Conservation (phyloP, 1,284 basidiomycete genomes). For the Singerocomus rubriflavus region DNA sequence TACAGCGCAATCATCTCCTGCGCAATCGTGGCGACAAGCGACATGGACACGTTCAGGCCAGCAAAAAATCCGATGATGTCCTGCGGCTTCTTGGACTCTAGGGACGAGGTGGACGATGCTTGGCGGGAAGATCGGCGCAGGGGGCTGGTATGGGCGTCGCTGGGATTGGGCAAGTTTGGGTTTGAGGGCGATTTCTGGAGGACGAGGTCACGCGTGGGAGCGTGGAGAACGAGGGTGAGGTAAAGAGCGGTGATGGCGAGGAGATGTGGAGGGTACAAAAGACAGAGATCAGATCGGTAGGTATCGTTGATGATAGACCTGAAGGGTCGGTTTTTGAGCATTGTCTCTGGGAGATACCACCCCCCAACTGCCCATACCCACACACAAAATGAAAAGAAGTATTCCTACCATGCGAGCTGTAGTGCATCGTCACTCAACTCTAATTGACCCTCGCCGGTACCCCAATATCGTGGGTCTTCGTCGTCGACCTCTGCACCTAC, state of each 20-base stretch:
- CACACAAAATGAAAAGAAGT: background rate
- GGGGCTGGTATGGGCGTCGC: conserved; percentile 13
- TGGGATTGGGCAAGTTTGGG: conserved; percentile 9
- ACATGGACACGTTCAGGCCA: conserved; percentile 80
- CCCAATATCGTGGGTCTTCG: conserved; percentile 70
- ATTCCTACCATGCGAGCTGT: conserved; percentile 69
- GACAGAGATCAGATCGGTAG: conserved; percentile 86
- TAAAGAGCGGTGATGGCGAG: conserved; percentile 91
- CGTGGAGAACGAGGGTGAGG: conserved; percentile 73
- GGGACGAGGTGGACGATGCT: conserved; percentile 27
- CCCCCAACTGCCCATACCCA: no score
- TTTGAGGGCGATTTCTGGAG: conserved; percentile 31
- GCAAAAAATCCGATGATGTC: conserved; percentile 84
- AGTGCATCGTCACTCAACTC: conserved; percentile 65
- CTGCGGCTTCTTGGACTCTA: conserved; percentile 45
- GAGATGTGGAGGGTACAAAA: conserved; percentile 91
- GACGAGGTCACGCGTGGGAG: conserved; percentile 46
- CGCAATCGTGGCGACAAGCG: conserved; percentile 79
- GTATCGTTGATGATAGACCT: conserved; percentile 98
- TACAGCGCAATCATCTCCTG: conserved; percentile 93
- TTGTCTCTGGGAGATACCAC: background rate
- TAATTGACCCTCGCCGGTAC: conserved; percentile 65
- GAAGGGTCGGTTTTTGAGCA: background rate
- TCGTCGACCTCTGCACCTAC: conserved; percentile 57
- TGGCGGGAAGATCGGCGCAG: conserved; percentile 57